phyloP scores from a whole-genome alignment of 306 rosid species.

The Medicago truncatula region DNA sequence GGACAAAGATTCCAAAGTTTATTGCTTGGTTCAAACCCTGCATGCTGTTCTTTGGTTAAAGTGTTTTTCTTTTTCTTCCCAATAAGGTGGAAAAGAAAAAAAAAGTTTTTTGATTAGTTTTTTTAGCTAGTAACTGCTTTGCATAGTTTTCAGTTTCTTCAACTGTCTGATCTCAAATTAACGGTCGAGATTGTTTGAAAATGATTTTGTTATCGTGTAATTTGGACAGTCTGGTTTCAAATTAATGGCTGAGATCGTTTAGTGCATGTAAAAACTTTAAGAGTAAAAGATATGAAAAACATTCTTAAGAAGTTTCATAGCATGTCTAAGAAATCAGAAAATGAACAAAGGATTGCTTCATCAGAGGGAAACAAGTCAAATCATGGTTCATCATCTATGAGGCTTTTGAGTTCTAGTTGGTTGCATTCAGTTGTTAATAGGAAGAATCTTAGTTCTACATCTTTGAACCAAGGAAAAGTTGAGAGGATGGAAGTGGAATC shows the following conservation, averaged over 20 bases:
- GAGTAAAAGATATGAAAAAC: conserved; percentile 76
- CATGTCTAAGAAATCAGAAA: conserved; percentile 73
- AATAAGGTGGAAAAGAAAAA: conserved; percentile 28
- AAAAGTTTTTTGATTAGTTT: conserved; percentile 44
- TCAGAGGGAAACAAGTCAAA: conserved; percentile 62
- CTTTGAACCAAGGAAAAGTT: conserved; percentile 52
- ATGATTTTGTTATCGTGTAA: background rate
- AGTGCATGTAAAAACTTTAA: conserved; percentile 31
- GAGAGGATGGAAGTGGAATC: conserved; percentile 68
- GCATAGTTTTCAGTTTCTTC: background rate
- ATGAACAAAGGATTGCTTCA: conserved; percentile 68
- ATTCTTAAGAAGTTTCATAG: conserved; percentile 87
- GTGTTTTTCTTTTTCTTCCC: conserved; percentile 30
- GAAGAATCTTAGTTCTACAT: conserved; percentile 57
- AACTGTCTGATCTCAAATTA: background rate
- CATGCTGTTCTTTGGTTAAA: background rate
- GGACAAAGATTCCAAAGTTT: conserved; percentile 47
- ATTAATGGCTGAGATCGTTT: background rate
- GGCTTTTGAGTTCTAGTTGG: conserved; percentile 58
- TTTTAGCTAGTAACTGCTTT: background rate
- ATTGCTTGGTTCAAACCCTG: conserved; percentile 11
- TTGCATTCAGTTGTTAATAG: conserved; percentile 72
- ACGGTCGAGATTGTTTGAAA: background rate
- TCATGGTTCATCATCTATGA: conserved; percentile 63
- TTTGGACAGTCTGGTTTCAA: background rate